Evolutionary conservation across 768 basidiomycete species (phyloP).

Genomic region (Amyloporia xantha): DNA sequence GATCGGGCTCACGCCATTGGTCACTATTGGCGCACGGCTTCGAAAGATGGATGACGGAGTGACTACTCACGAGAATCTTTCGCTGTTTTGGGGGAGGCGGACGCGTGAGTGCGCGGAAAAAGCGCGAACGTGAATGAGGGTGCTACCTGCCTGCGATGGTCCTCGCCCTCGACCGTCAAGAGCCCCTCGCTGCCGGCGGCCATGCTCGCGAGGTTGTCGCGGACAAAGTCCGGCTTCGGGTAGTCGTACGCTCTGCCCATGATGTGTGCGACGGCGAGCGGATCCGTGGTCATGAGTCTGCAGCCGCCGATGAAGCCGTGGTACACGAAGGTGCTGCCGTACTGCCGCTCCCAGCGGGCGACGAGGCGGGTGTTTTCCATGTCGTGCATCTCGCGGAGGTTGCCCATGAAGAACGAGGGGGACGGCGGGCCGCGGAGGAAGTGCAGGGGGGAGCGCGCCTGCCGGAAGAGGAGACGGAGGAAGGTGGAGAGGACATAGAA

Average conservation of each 20-base stretch:
- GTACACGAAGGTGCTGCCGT: conserved; percentile 47
- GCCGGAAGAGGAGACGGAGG: conserved; percentile 36
- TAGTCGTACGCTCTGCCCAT: conserved; percentile 50
- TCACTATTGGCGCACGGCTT: too few relatives aligned
- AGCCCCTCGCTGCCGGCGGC: conserved; percentile 43
- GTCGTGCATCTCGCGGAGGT: conserved; percentile 47
- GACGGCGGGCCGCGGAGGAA: conserved; percentile 40
- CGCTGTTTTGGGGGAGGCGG: too few relatives aligned
- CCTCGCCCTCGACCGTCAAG: conserved; percentile 47
- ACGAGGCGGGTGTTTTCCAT: conserved; percentile 51
- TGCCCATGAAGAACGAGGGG: conserved; percentile 43
- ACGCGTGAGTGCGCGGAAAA: background rate
- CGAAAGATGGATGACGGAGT: too few relatives aligned
- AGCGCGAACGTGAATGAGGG: too few relatives aligned
- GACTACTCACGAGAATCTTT: conserved; percentile 40
- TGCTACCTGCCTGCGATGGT: conserved; percentile 48
- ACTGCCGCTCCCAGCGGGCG: conserved; percentile 36
- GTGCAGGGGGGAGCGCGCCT: conserved; percentile 42
- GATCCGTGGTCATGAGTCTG: conserved; percentile 55
- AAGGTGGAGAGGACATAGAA: conserved; percentile 31
- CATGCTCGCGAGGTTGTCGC: conserved; percentile 46
- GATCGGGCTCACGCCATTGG: too few relatives aligned
- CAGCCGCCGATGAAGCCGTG: conserved; percentile 45
- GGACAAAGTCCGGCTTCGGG: conserved; percentile 55
- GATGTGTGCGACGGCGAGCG: conserved; percentile 50